Conservation (phyloP, 2,329 filamentous ascomycete species). For the Penicillium verrucosum region DNA sequence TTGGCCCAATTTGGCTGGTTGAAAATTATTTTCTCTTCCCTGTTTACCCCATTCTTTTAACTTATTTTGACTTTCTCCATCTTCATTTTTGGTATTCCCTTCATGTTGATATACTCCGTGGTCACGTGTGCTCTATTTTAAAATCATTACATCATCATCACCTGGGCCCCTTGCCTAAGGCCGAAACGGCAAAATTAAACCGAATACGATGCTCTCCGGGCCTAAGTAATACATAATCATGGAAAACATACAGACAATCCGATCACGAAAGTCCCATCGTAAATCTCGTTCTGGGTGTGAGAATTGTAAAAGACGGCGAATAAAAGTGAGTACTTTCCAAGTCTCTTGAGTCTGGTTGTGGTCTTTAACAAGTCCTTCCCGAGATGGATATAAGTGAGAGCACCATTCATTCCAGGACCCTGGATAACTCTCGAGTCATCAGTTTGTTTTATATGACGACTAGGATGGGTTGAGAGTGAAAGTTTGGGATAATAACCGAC, state of each 20-base stretch:
- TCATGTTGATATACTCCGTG: background rate
- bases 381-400: background rate
- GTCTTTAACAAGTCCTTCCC: background rate
- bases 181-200: constrained; percentile 3
- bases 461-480: background rate
- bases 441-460: background rate
- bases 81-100: background rate
- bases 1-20: background rate
- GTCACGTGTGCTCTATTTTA: background rate
- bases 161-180: background rate
- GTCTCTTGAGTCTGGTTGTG: background rate
- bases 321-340: constrained; percentile 29
- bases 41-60: background rate
- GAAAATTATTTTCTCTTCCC: background rate
- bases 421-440: background rate
- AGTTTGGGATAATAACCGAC: background rate
- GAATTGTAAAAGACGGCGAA: constrained; percentile 34
- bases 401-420: background rate
- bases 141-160: background rate
- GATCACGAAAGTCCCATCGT: constrained; percentile 30
- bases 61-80: background rate
- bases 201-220: background rate
- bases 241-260: constrained; percentile 1
- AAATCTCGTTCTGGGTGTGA: constrained; percentile 35
- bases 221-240: background rate